A percentile compares a stretch with the other conserved stretches of the same genome.
phyloP scores from a whole-genome alignment of 2,329 filamentous ascomycete species.

The Colletotrichum sp. region DNA sequence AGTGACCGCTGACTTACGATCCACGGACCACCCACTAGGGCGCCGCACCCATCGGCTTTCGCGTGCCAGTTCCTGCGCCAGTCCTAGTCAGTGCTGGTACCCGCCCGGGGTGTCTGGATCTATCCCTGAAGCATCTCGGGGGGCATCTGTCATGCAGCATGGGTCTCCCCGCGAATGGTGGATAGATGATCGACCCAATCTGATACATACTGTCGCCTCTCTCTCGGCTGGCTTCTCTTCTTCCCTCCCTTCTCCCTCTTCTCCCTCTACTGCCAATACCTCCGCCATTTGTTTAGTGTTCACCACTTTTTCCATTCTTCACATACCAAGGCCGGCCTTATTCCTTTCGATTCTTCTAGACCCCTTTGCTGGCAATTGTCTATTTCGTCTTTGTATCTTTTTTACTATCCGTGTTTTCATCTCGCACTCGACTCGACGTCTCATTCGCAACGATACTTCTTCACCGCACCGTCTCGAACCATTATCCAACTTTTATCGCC shows the following conservation, averaged over 20 bases:
- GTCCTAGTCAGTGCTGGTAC: slow-evolving; percentile 22
- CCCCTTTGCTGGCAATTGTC: slow-evolving; percentile 18
- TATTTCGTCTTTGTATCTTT: background rate
- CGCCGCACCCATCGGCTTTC: slow-evolving; percentile 21
- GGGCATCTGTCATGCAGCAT: slow-evolving; percentile 21
- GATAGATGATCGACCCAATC: slow-evolving; percentile 22
- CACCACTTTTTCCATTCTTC: slow-evolving; percentile 5
- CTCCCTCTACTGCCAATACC: slow-evolving; percentile 1
- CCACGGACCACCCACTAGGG: slow-evolving; percentile 19
- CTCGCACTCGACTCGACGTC: background rate
- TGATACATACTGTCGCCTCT: slow-evolving; percentile 24
- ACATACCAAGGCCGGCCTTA: slow-evolving; percentile 23
- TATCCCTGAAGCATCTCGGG: slow-evolving; percentile 18
- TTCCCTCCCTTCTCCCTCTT: slow-evolving; percentile 10
- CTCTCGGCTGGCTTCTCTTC: slow-evolving; percentile 4
- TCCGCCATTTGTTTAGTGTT: slow-evolving; percentile 8
- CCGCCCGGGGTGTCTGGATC: slow-evolving; percentile 20
- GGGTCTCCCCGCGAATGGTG: slow-evolving; percentile 22
- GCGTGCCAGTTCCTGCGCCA: slow-evolving; percentile 22
- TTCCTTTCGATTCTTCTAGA: slow-evolving; percentile 19
- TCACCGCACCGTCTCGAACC: background rate
- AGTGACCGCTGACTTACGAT: background rate
- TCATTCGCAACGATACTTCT: background rate
- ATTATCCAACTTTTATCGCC: background rate
- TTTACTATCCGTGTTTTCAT: background rate